Base-by-base conservation (phyloP, 2,329 filamentous ascomycete species). In the Periconia sp. region DNA sequence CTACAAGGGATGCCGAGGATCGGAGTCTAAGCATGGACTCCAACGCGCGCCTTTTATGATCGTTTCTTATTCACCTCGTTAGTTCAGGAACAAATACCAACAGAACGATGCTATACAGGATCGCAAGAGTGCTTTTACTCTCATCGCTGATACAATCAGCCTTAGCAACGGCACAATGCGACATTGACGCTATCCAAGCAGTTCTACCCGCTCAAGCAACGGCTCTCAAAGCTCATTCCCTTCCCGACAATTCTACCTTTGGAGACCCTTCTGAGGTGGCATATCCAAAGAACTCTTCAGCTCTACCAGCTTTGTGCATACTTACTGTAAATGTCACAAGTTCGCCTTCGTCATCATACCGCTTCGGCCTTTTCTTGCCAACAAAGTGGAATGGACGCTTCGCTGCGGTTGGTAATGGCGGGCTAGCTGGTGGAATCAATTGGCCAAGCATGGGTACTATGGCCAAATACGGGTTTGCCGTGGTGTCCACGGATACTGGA, bases 361-460 rank as follows among this genome's bases (percentile, higher is more conserved):
- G 48, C 6, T 59, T 65, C 30, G 61, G 56, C 2, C 46, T 63
- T 2, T 65, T 63, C 45, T 48, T 64, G 3, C 61, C 59, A 2
- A 56, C 67, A 2, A 30, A 50, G 22, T 67, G 62, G 63, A 67
- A 67, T 29, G 23, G 32, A 10, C 47, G 57, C n/a, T 53, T 65
- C 32, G n/a, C 23, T 7, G 63, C 64, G 0, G 63, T 69, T 12
- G 72, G 73, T 5, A 74, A 73, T 54, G 69, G 70, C 24, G 71
- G 71, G 4, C 72, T 70, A 50, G 63, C 60, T 12, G 73, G 73
- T 15, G 70, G 72, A 9, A 69, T 75, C 42, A 73, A 73, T 35
- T 74, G 68, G 68, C 64, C 66, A 2, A 73, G 75, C 43, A 76
- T 77, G 73, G 40, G 31, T 17, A 43, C 22, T 5, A 31, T 35